Conservation (phyloP, 2,329 filamentous ascomycete genomes). For the Cephalotrichum gorgonifer region DNA sequence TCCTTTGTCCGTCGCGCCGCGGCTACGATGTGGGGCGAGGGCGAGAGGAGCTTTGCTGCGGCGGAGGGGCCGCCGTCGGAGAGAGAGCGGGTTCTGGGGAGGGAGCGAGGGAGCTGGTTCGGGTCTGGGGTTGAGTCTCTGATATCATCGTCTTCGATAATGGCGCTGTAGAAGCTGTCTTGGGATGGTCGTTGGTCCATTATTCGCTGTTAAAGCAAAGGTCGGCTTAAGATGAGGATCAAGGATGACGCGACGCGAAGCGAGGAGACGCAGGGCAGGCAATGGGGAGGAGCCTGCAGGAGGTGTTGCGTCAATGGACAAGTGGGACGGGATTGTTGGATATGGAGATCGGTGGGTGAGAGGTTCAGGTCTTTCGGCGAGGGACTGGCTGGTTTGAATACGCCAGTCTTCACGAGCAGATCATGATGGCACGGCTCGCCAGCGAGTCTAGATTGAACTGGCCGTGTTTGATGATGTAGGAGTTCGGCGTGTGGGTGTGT, state of each 20-base stretch:
- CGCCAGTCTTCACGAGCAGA: too few species aligned
- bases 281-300: too few species aligned
- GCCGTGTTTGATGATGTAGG: too few species aligned
- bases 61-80: conserved; percentile 53
- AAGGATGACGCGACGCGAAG: neutral
- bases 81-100: conserved; percentile 49
- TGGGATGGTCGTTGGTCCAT: neutral
- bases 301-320: too few species aligned
- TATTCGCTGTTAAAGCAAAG: neutral
- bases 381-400: too few species aligned
- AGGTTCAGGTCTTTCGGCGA: too few species aligned
- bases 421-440: too few species aligned
- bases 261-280: neutral
- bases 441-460: too few species aligned
- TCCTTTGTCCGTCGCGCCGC: conserved; percentile 52
- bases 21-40: conserved; percentile 46
- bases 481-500: too few species aligned
- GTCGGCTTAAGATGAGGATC: neutral
- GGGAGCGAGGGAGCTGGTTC: conserved; percentile 18
- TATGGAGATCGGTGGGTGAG: too few species aligned
- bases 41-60: conserved; percentile 35
- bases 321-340: too few species aligned
- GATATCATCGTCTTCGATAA: conserved; percentile 1
- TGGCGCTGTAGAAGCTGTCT: neutral
- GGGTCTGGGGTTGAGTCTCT: neutral